A percentile compares a stretch with the other conserved stretches of the same genome.
Conservation (phyloP, 1,139 yeast genomes). For the Arxiozyma bovina region DNA sequence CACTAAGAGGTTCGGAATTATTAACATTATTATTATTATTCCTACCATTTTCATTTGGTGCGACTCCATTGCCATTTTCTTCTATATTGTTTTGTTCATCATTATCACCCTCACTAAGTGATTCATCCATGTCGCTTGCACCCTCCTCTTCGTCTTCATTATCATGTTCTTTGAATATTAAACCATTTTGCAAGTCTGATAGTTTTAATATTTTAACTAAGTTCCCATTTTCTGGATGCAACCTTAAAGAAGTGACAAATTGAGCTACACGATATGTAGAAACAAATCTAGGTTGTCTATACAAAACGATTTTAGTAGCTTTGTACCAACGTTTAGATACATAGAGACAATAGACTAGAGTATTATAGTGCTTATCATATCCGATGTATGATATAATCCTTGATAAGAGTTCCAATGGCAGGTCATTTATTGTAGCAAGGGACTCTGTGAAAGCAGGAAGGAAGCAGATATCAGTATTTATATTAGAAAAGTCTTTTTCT, state of each 20-base stretch:
- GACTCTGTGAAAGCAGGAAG: constrained; percentile 5
- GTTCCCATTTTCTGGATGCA: constrained; percentile 46
- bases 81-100: constrained; percentile 19
- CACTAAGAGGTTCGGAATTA: constrained; percentile 16
- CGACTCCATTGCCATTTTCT: neutral
- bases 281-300: constrained; percentile 45
- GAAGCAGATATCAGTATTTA: constrained; percentile 3
- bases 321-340: constrained; percentile 44
- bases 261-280: constrained; percentile 74
- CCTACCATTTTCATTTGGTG: neutral
- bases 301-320: constrained; percentile 47
- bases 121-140: constrained; percentile 25
- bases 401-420: constrained; percentile 27
- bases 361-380: neutral
- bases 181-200: constrained; percentile 44
- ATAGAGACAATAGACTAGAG: constrained; percentile 37
- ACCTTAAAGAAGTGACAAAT: constrained; percentile 55
- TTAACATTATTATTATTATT: neutral
- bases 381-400: constrained; percentile 13
- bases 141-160: neutral
- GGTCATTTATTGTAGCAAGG: constrained; percentile 16
- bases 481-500: constrained; percentile 1
- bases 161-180: constrained; percentile 22
- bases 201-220: constrained; percentile 51
- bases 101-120: constrained; percentile 5